These are phyloP conservation scores for Erysiphe pisi DNA, from an alignment of 2,329 filamentous ascomycete genomes.

Conservation along the genomic window DNA sequence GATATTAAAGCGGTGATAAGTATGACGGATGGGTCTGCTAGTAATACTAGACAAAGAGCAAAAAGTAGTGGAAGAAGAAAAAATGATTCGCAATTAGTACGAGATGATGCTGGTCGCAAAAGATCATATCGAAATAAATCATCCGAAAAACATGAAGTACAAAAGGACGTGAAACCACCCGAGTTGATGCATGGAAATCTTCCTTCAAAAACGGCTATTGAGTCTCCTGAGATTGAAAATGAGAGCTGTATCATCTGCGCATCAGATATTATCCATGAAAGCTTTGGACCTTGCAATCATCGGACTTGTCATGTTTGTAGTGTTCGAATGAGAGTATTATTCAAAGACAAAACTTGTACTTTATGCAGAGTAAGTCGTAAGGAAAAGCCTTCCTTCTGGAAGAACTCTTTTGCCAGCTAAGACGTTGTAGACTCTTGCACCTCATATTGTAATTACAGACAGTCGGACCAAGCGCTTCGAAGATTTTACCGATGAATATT, in stretches of 20 bases:
- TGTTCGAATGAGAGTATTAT: slow-evolving; percentile 78
- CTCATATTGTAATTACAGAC: slow-evolving; percentile 86
- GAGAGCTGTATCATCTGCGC: slow-evolving; percentile 98
- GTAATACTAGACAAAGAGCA: neutral
- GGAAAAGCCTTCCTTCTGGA: slow-evolving; percentile 12
- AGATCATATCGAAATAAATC: neutral
- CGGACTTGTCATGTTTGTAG: slow-evolving; percentile 94
- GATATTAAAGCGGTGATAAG: neutral
- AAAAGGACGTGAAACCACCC: neutral
- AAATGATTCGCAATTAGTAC: neutral
- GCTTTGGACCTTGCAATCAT: slow-evolving; percentile 90
- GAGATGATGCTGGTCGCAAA: neutral
- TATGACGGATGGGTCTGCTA: neutral
- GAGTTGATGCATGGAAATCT: neutral
- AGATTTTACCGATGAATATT: slow-evolving; percentile 52
- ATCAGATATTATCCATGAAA: slow-evolving; percentile 74
- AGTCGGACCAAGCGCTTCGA: slow-evolving; percentile 70
- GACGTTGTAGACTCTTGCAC: slow-evolving; percentile 50
- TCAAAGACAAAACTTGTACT: slow-evolving; percentile 94
- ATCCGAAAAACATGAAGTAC: neutral
- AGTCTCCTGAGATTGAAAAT: slow-evolving; percentile 46
- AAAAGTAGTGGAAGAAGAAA: neutral
- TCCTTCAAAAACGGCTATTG: slow-evolving; percentile 32
- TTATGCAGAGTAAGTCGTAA: slow-evolving; percentile 68
- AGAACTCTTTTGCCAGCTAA: neutral